A percentile compares a stretch with the other conserved stretches of the same genome.
Evolutionary conservation across 75 land plant species (phyloP).

Genomic region (Adiantum capillusveneris): DNA sequence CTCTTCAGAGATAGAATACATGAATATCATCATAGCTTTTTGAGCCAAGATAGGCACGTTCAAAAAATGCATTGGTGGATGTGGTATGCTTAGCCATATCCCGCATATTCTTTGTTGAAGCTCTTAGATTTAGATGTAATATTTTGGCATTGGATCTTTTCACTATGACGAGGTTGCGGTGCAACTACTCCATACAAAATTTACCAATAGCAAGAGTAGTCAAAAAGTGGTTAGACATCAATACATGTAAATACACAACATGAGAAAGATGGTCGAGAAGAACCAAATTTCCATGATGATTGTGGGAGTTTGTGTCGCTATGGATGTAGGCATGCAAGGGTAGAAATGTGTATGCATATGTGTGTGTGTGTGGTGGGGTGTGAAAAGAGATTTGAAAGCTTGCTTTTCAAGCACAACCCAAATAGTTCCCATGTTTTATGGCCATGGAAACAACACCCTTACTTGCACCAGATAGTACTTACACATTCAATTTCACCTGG

Average conservation of each 20-base stretch:
- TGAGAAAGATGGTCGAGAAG: no score
- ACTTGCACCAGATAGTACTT: constrained; percentile 42
- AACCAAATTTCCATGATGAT: no score
- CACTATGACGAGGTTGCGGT: constrained; percentile 76
- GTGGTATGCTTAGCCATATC: not conserved
- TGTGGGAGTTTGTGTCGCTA: no score
- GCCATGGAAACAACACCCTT: constrained; percentile 59
- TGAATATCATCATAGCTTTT: not conserved
- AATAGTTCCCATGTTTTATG: constrained; percentile 51
- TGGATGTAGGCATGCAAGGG: no score
- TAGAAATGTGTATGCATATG: no score
- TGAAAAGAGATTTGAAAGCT: no score
- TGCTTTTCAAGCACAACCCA: constrained; percentile 97
- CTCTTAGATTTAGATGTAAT: constrained; percentile 36
- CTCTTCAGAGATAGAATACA: constrained; percentile 14
- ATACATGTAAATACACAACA: no score
- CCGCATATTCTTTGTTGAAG: no score
- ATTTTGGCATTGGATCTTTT: constrained; percentile 68
- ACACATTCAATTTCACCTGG: constrained; percentile 68
- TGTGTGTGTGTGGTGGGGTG: no score
- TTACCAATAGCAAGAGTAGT: no score
- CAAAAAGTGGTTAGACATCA: no score
- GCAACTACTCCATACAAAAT: constrained; percentile 67
- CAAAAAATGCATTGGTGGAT: not conserved
- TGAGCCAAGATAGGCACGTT: not conserved